These are phyloP conservation scores for Stygiomarasmius scandens DNA, from an alignment of 1,284 basidiomycete species.

Conservation along the genomic window DNA sequence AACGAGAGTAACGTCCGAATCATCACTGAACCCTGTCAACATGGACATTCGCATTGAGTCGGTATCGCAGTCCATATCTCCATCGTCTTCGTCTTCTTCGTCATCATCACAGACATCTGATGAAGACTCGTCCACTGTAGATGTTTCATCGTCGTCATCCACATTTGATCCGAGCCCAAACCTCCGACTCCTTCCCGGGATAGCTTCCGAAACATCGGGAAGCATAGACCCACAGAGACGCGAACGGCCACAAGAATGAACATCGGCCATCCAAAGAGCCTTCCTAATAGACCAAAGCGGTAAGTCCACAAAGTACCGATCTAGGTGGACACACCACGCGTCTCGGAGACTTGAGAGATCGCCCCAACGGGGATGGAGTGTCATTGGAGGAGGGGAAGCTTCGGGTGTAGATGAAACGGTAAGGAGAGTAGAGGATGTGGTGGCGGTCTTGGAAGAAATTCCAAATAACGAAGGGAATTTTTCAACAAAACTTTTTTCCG, in stretches of 20 bases:
- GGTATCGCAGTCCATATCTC: not conserved
- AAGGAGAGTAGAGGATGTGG: slow-evolving; percentile 14
- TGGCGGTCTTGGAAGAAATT: slow-evolving; percentile 13
- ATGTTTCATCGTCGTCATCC: slow-evolving; percentile 32
- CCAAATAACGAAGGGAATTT: slow-evolving; percentile 11
- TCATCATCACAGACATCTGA: too few species aligned
- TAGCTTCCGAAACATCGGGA: too few species aligned
- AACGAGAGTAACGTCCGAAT: slow-evolving; percentile 50
- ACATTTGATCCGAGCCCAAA: too few species aligned
- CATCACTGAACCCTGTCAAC: slow-evolving; percentile 40
- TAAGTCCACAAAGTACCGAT: slow-evolving; percentile 58
- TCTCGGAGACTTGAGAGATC: slow-evolving; percentile 61
- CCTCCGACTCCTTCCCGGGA: slow-evolving; percentile 19
- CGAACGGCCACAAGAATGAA: too few species aligned
- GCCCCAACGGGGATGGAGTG: slow-evolving; percentile 66
- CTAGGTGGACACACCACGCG: slow-evolving; percentile 53
- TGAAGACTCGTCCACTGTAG: too few species aligned
- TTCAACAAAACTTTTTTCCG: slow-evolving; percentile 6
- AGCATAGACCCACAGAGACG: too few species aligned
- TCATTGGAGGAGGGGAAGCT: slow-evolving; percentile 35
- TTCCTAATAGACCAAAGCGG: slow-evolving; percentile 69
- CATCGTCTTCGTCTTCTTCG: slow-evolving; percentile 3
- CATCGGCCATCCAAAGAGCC: slow-evolving; percentile 60
- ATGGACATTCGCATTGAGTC: slow-evolving; percentile 31
- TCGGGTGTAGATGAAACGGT: slow-evolving; percentile 16